Evolutionary conservation across 1,139 yeast species (phyloP).

Genomic region (Tardiomyces depauwii): DNA sequence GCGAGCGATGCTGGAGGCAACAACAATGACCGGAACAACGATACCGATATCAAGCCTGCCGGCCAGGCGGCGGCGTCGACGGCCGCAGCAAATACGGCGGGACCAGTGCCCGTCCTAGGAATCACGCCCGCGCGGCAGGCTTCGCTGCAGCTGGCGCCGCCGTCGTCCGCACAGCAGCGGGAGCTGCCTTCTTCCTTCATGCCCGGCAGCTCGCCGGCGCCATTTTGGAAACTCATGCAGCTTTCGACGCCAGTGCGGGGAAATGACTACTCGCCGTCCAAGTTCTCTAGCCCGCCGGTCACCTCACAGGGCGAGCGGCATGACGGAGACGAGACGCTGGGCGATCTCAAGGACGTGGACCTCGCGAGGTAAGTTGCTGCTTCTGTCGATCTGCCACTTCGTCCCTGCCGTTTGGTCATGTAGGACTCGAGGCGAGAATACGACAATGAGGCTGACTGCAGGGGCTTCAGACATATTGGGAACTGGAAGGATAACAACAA

Average conservation of each 20-base stretch:
- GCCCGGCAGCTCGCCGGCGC: constrained; percentile 31
- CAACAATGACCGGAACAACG: neutral
- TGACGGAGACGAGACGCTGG: constrained; percentile 20
- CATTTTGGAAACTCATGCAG: constrained; percentile 33
- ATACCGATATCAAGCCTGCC: neutral
- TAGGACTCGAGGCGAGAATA: neutral
- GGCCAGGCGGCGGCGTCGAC: neutral
- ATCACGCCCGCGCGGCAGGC: constrained; percentile 28
- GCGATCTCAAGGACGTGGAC: constrained; percentile 37
- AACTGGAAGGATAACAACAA: neutral
- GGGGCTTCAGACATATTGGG: neutral
- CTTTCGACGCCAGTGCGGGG: constrained; percentile 26
- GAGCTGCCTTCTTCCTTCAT: constrained; percentile 30
- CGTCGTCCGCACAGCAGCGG: constrained; percentile 10
- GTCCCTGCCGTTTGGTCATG: neutral
- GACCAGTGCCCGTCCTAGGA: constrained; percentile 24
- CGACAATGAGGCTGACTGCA: neutral
- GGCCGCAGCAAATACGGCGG: constrained; percentile 2
- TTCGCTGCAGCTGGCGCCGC: constrained; percentile 4
- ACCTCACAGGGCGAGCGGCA: constrained; percentile 16
- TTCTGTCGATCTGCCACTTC: neutral
- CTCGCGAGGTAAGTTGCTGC: constrained; percentile 17
- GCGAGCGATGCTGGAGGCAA: neutral
- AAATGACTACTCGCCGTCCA: constrained; percentile 20
- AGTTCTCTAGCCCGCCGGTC: constrained; percentile 15